phyloP scores from a whole-genome alignment of 2,329 filamentous ascomycete species.

The Venturia aucupariae region DNA sequence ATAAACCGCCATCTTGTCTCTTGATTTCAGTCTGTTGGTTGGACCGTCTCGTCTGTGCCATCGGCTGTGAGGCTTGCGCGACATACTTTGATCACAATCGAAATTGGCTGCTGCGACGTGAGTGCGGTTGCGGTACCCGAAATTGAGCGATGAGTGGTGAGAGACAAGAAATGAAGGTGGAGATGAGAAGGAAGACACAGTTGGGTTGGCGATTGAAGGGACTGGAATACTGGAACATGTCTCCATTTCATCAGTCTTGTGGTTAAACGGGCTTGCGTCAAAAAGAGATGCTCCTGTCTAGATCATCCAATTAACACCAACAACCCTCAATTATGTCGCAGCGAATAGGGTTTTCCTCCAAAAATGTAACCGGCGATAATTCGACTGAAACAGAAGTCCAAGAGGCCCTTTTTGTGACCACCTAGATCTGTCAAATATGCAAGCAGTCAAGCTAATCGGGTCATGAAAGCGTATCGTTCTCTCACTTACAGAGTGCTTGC shows the following conservation, averaged over 20 bases:
- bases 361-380: not conserved
- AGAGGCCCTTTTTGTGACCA: not conserved
- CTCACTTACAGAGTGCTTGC: not conserved
- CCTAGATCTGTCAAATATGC: not conserved
- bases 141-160: not conserved
- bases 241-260: too few species aligned
- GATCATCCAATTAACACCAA: too few species aligned
- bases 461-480: not conserved
- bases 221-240: too few species aligned
- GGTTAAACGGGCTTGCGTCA: too few species aligned
- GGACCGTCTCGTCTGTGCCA: conserved; percentile 1
- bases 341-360: not conserved
- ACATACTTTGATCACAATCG: not conserved
- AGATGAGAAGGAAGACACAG: too few species aligned
- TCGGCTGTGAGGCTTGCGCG: not conserved
- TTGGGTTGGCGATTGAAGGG: too few species aligned
- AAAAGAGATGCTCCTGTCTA: too few species aligned
- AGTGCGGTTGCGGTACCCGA: too few species aligned
- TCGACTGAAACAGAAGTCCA: not conserved
- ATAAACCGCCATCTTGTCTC: not conserved
- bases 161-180: too few species aligned
- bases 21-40: not conserved
- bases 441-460: not conserved
- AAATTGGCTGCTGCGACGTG: not conserved
- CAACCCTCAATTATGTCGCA: too few species aligned